A percentile compares a stretch with the other conserved stretches of the same genome.
These are phyloP conservation scores for Trametes cingulata DNA, from an alignment of 768 basidiomycete genomes.

Conservation along the genomic window DNA sequence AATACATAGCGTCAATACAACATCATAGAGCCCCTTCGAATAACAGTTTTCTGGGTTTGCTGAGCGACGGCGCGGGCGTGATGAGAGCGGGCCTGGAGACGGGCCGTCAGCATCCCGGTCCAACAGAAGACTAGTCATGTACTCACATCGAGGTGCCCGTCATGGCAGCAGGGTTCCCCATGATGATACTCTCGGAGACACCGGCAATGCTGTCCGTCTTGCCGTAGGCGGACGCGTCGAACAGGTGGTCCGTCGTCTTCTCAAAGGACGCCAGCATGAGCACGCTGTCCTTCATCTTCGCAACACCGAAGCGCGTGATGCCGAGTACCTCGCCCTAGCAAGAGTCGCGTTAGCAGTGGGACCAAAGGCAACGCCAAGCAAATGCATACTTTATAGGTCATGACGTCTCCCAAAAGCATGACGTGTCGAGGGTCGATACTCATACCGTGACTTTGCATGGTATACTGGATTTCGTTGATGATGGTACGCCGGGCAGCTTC, in stretches of 20 bases:
- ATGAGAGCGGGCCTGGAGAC: constrained; percentile 40
- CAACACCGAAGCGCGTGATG: constrained; percentile 98
- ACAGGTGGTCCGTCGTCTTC: constrained; percentile 98
- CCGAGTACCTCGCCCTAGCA: constrained; percentile 91
- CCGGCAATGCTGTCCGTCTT: constrained; percentile 95
- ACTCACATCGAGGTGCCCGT: constrained; percentile 93
- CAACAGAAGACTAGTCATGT: background rate
- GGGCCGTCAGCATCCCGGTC: background rate
- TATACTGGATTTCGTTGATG: constrained; percentile 95
- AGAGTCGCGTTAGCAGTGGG: background rate
- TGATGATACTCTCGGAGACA: constrained; percentile 99
- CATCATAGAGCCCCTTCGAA: constrained; percentile 41
- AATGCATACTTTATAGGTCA: constrained; percentile 90
- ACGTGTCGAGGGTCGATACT: constrained; percentile 98
- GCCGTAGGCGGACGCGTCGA: constrained; percentile 95
- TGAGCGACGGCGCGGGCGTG: constrained; percentile 36
- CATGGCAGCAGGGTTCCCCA: constrained; percentile 94
- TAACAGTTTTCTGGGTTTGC: constrained; percentile 40
- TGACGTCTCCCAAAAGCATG: constrained; percentile 97
- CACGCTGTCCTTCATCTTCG: constrained; percentile 99
- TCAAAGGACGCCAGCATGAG: constrained; percentile 99
- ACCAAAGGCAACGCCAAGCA: background rate
- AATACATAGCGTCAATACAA: constrained; percentile 9
- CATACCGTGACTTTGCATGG: constrained; percentile 97
- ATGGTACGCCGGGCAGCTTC: constrained; percentile 94